phyloP scores from a whole-genome alignment of 2,329 filamentous ascomycete genomes.

The Chrysoporthe deuterocubensis region DNA sequence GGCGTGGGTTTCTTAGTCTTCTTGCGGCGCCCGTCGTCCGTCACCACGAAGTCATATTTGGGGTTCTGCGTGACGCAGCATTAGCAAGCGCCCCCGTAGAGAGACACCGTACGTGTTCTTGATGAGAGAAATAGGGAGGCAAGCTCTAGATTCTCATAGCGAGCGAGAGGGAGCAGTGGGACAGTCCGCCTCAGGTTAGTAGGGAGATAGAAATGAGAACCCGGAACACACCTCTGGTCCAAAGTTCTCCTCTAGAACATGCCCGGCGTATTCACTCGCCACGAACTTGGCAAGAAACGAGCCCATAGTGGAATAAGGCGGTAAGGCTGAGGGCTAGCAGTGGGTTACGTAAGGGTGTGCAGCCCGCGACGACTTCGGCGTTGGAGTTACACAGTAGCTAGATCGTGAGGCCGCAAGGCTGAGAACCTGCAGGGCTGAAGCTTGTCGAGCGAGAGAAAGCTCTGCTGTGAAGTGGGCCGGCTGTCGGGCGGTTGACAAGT shows the following conservation, averaged over 20 bases:
- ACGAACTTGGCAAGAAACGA: slow-evolving; percentile 27
- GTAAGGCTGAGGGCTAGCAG: not conserved
- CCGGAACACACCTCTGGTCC: slow-evolving; percentile 20
- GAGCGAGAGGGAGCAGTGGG: not conserved
- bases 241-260: slow-evolving; percentile 27
- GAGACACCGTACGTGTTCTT: too few species aligned
- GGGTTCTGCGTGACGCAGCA: slow-evolving; percentile 14
- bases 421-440: not conserved
- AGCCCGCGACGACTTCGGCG: not conserved
- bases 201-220: not conserved
- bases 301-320: slow-evolving; percentile 7
- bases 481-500: not conserved
- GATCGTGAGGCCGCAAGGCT: not conserved
- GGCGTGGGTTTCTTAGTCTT: slow-evolving; percentile 24
- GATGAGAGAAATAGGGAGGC: too few species aligned
- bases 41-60: slow-evolving; percentile 25
- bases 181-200: too few species aligned
- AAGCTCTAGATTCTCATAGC: too few species aligned
- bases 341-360: not conserved
- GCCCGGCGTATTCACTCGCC: slow-evolving; percentile 26
- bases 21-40: slow-evolving; percentile 25
- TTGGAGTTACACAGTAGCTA: not conserved
- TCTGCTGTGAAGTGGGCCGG: not conserved
- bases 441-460: not conserved
- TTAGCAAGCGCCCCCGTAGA: too few species aligned